Evolutionary conservation across 2,329 filamentous ascomycete genomes (phyloP), one percentile per base, ranked within the genome.

Genomic region (Monosporascus sp.): DNA sequence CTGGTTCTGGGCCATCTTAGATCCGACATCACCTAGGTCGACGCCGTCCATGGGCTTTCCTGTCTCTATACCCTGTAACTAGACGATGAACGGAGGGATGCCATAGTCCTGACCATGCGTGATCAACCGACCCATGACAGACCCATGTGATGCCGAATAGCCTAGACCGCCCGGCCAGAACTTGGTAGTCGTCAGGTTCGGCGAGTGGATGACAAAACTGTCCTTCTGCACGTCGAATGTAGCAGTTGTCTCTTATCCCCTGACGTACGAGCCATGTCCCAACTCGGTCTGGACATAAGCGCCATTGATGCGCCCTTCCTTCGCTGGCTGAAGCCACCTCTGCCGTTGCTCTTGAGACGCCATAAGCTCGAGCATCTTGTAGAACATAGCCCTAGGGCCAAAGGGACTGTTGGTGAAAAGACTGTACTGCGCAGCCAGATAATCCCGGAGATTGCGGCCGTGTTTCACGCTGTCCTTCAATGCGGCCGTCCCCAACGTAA

Each of bases 251-350:
- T 68, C 64, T 28, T 68, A 63, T 11, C 65, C 66, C 22, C 60
- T 53, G 9, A 69, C 64, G 48, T 62, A 61, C 18, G 62, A 65
- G 20, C 67, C 67, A 57, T 69, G 66, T 15, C 62, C 64, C 11
- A 69, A 55, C 53, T 69, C 66, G 1, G 66, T 68, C 51, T 69
- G 67, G 2, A 55, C 54, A 50, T 67, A 69, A 7, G 60, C 62
- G 22, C 67, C 66, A 28, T 64, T 59, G 37, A 68, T 66, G 48
- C 63, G 41, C 5, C 57, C 57, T 6, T 31, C 20, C 37, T 58
- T 53, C 2, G 54, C 55, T 7, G 55, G 47, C 17, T 51, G 49
- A 20, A 55, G 41, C 60, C 60, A 62, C 9, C 50, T n/a, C 31
- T 35, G 11, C n/a, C 47, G 28, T 40, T 54, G 52, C 20, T 54